These are phyloP conservation scores for Westerdykella sp. DNA, from an alignment of 2,329 filamentous ascomycete species.

Conservation along the genomic window DNA sequence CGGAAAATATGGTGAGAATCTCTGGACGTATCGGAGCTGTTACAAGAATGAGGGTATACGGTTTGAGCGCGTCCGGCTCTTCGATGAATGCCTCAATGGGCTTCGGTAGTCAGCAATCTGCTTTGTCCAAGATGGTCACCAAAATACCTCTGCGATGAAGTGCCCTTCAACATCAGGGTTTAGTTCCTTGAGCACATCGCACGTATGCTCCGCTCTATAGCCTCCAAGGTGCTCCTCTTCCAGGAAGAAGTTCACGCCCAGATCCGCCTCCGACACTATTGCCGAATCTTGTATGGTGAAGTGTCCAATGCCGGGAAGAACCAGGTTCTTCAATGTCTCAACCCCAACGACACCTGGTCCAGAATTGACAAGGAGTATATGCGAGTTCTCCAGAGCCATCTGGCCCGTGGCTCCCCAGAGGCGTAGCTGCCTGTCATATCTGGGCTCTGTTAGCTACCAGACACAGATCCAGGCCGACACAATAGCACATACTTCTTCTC, in stretches of 20 bases:
- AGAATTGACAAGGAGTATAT: constrained; percentile 85
- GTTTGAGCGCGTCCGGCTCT: constrained; percentile 36
- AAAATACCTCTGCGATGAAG: constrained; percentile 53
- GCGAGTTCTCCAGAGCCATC: constrained; percentile 79
- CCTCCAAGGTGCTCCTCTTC: constrained; percentile 71
- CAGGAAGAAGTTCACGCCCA: constrained; percentile 96
- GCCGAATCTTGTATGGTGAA: constrained; percentile 87
- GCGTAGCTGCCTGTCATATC: constrained; percentile 88
- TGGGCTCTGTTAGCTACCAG: constrained; percentile 45
- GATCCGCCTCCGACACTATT: constrained; percentile 69
- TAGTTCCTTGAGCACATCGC: constrained; percentile 72
- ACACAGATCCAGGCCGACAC: not conserved
- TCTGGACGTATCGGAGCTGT: constrained; percentile 53
- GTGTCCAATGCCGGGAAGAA: constrained; percentile 80
- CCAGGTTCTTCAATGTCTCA: constrained; percentile 94
- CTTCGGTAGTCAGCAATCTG: constrained; percentile 16
- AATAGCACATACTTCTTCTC: constrained; percentile 44
- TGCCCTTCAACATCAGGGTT: constrained; percentile 86
- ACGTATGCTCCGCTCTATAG: constrained; percentile 70
- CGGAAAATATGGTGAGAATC: constrained; percentile 46
- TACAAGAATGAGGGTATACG: constrained; percentile 57
- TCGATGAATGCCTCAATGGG: constrained; percentile 42
- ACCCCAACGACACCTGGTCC: constrained; percentile 81
- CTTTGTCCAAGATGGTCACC: not conserved
- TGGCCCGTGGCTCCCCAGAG: constrained; percentile 94